These are phyloP conservation scores for Podila horticola DNA, from an alignment of 192 early-diverging fungal species.

Conservation along the genomic window DNA sequence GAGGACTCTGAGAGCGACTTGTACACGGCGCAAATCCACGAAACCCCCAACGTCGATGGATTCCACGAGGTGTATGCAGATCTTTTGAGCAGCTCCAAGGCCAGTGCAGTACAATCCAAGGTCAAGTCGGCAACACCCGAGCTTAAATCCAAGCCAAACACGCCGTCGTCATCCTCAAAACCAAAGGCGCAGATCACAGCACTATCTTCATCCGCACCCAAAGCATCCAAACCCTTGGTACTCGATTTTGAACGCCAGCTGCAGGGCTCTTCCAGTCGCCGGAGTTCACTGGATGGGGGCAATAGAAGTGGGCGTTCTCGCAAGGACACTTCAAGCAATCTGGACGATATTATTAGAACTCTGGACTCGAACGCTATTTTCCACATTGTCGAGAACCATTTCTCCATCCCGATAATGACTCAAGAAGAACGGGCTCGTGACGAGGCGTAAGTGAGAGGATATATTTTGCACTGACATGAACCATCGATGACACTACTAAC, in stretches of 20 bases:
- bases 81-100: slow-evolving; percentile 1
- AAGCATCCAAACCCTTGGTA: neutral
- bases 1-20: slow-evolving; percentile 34
- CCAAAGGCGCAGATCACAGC: neutral
- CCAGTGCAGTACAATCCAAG: neutral
- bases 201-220: neutral
- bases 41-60: slow-evolving; percentile 34
- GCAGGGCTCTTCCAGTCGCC: neutral
- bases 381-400: slow-evolving; percentile 59
- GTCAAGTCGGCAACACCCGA: neutral
- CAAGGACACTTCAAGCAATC: slow-evolving; percentile 6
- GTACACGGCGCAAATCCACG: slow-evolving; percentile 29
- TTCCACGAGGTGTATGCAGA: slow-evolving; percentile 48
- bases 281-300: slow-evolving; percentile 10
- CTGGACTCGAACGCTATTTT: slow-evolving; percentile 44
- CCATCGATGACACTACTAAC: neutral
- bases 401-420: slow-evolving; percentile 48
- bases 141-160: too few species aligned
- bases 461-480: too few species aligned
- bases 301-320: slow-evolving; percentile 9
- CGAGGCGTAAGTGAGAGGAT: slow-evolving; percentile 25
- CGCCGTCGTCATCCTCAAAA: neutral
- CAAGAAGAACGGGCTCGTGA: slow-evolving; percentile 36
- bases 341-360: slow-evolving; percentile 55
- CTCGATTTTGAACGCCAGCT: neutral